A percentile compares a stretch with the other conserved stretches of the same genome.
Evolutionary conservation across 495 filamentous ascomycete genomes (phyloP).

Genomic region (Penicillium roqueforti): DNA sequence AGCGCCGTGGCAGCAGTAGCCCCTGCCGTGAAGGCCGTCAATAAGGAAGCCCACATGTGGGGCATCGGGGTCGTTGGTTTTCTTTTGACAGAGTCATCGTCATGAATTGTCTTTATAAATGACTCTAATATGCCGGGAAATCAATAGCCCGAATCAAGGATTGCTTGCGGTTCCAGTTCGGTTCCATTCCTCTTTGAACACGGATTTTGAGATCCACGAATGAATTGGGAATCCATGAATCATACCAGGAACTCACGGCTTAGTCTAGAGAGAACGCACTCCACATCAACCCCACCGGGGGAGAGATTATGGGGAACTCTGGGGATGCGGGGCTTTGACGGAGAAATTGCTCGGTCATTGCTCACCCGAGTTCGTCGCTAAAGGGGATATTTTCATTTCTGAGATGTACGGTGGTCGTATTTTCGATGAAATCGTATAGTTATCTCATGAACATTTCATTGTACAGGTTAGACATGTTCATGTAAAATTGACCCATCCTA

Average conservation of each 20-base stretch:
- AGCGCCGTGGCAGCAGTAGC: conserved; percentile 19
- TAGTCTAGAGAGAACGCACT: background rate
- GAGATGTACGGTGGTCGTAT: too few species aligned
- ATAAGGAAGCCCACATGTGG: conserved; percentile 1
- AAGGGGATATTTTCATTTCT: background rate
- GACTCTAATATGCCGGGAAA: background rate
- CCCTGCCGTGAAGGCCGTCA: conserved; percentile 6
- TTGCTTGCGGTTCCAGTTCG: background rate
- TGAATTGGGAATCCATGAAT: background rate
- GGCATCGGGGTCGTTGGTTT: background rate
- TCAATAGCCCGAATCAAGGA: background rate
- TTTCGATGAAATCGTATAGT: background rate
- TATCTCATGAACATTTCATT: background rate
- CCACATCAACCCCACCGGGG: background rate
- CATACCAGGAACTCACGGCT: background rate
- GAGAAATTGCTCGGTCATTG: conserved; percentile 18
- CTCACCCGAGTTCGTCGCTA: conserved; percentile 11
- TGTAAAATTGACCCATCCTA: conserved; percentile 15
- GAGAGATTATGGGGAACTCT: background rate
- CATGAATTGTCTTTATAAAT: background rate
- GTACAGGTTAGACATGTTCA: background rate
- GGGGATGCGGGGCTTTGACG: conserved; percentile 19
- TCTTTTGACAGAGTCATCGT: background rate
- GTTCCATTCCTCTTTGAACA: background rate
- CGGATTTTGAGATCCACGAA: background rate